Evolutionary conservation across 2,329 filamentous ascomycete genomes (phyloP), one percentile per base, ranked within the genome.

Genomic region (Ophioceras dolichostomum): DNA sequence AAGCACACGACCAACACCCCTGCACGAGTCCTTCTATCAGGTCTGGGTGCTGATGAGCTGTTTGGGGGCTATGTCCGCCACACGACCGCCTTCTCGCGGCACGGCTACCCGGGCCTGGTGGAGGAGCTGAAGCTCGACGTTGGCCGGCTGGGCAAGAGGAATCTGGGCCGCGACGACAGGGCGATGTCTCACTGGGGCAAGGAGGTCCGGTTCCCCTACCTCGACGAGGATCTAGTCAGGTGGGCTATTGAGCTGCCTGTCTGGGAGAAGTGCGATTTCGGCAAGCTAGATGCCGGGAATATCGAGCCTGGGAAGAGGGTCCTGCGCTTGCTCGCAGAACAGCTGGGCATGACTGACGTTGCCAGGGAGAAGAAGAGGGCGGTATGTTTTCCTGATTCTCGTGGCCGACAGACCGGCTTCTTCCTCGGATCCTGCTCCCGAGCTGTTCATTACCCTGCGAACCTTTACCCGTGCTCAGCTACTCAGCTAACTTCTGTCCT

Each of bases 31-130:
- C 70, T 98, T 1, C 67, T 98, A 1, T 96, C 91, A 0, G 93
- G 91, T 0, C 72, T 98, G 2, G 91, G 93, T 2, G 93, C 93
- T 2, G 91, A 98, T 52, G 91, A 98, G 59, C 73, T 98, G 1
- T 96, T 98, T 53, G 91, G 84, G 13, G 91, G 91, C 7, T 98
- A 98, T 54, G 78, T 76, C 9, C 77, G 93, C 7, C 91, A 98
- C 50, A 73, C 76, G 3, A 75, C 76, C 4, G 86, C 88, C 0
- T 95, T 83, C 52, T 63, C 68, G 6, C 73, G 80, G 7, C 60
- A 63, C 14, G 82, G 85, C 1, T 86, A 85, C 47, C 42, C 60
- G 0, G 84, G 80, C 0, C 70, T 98, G 2, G 61, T 88, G 4
- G 73, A 84, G 1, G 89, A 98, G 58, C 71, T 98, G 5, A 75